A percentile compares a stretch with the other conserved stretches of the same genome.
These are phyloP conservation scores for Eragrostis nindensis DNA, from an alignment of 176 grass and related monocot genomes.

Conservation along the genomic window DNA sequence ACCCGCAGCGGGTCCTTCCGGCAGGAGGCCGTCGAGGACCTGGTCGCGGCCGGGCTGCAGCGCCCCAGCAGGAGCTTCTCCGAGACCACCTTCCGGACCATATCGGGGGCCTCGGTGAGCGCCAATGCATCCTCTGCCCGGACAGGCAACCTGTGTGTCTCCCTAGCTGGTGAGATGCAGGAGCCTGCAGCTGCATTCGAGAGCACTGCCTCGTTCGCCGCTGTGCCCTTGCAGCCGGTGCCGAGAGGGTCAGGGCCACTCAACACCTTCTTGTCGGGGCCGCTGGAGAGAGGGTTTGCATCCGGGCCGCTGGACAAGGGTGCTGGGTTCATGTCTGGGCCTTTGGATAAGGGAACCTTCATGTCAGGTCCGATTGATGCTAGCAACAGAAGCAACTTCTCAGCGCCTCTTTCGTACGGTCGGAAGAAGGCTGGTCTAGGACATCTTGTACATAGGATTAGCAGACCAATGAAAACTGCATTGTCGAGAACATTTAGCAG, in stretches of 20 bases:
- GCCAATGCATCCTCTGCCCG: slow-evolving; percentile 77
- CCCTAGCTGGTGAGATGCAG: slow-evolving; percentile 46
- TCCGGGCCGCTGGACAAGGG: slow-evolving; percentile 74
- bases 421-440: slow-evolving; percentile 60
- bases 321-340: slow-evolving; percentile 66
- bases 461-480: slow-evolving; percentile 70
- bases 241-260: slow-evolving; percentile 72
- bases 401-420: slow-evolving; percentile 72
- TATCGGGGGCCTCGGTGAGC: slow-evolving; percentile 88
- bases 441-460: slow-evolving; percentile 77
- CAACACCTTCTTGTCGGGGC: slow-evolving; percentile 84
- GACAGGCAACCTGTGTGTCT: slow-evolving; percentile 68
- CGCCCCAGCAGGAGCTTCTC: slow-evolving; percentile 57
- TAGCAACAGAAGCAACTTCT: slow-evolving; percentile 68
- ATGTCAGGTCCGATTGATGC: slow-evolving; percentile 88
- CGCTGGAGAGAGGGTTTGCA: slow-evolving; percentile 77
- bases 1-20: slow-evolving; percentile 72
- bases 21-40: slow-evolving; percentile 56
- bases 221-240: slow-evolving; percentile 77
- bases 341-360: slow-evolving; percentile 77
- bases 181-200: slow-evolving; percentile 84
- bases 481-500: slow-evolving; percentile 62
- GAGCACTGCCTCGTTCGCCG: slow-evolving; percentile 78
- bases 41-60: slow-evolving; percentile 37
- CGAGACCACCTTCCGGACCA: slow-evolving; percentile 75